These are phyloP conservation scores for Kurtzmaniella quercitrusa DNA, from an alignment of 1,139 yeast genomes.

Conservation along the genomic window DNA sequence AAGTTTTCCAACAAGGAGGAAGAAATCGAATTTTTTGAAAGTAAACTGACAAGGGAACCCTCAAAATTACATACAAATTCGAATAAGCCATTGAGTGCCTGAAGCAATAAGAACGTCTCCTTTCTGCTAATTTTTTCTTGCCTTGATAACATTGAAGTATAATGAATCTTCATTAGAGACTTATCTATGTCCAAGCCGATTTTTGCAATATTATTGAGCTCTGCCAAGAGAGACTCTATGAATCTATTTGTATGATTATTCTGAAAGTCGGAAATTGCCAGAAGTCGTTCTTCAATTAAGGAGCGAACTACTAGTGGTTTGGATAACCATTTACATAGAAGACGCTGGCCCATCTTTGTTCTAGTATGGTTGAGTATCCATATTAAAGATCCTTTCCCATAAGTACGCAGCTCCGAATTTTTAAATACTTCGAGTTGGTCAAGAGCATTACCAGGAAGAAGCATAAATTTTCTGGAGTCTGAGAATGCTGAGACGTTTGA, in stretches of 20 bases:
- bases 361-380: slow-evolving; percentile 80
- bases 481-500: slow-evolving; percentile 50
- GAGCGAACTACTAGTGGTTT: slow-evolving; percentile 58
- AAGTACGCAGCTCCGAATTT: slow-evolving; percentile 30
- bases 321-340: slow-evolving; percentile 67
- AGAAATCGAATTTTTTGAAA: slow-evolving; percentile 8
- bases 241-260: slow-evolving; percentile 39
- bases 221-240: slow-evolving; percentile 47
- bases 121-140: slow-evolving; percentile 52
- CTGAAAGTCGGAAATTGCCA: slow-evolving; percentile 58
- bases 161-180: slow-evolving; percentile 63
- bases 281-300: slow-evolving; percentile 54
- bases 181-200: slow-evolving; percentile 57
- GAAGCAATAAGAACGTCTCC: slow-evolving; percentile 61
- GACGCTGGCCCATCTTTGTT: slow-evolving; percentile 70
- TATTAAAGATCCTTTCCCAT: slow-evolving; percentile 58
- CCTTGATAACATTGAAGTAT: slow-evolving; percentile 30
- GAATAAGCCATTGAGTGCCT: slow-evolving; percentile 40
- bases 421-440: slow-evolving; percentile 69
- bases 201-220: slow-evolving; percentile 32
- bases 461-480: slow-evolving; percentile 50
- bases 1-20: slow-evolving; percentile 23
- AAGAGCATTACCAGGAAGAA: slow-evolving; percentile 64
- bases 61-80: slow-evolving; percentile 24
- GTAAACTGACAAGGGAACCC: slow-evolving; percentile 2